Percentiles rank a stretch among this genome's conserved stretches.
Evolutionary conservation across 768 basidiomycete genomes (phyloP).

Genomic region (Termitomyces sp.): DNA sequence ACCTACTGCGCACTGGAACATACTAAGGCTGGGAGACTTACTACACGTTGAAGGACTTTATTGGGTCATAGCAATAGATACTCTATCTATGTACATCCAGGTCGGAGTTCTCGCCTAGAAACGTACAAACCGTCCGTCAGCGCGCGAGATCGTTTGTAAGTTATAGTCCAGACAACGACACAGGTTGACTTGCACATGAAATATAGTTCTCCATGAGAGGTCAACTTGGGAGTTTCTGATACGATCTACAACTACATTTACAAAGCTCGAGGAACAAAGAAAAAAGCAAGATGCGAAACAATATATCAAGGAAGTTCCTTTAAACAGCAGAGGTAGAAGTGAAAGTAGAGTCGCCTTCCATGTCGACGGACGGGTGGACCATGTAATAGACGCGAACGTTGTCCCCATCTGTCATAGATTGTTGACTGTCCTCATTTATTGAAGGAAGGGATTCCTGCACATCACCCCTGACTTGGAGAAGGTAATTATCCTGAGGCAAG

Average conservation of each 20-base stretch:
- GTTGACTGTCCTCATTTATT: slow-evolving; percentile 52
- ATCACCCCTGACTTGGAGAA: slow-evolving; percentile 80
- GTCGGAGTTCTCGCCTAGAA: too few relatives aligned
- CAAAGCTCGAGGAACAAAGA: slow-evolving; percentile 7
- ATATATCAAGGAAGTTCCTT: not conserved
- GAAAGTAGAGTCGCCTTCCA: slow-evolving; percentile 45
- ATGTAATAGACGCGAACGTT: slow-evolving; percentile 77
- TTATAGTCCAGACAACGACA: too few relatives aligned
- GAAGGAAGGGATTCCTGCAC: slow-evolving; percentile 75
- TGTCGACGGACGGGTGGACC: slow-evolving; percentile 86
- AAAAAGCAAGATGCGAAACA: slow-evolving; percentile 9
- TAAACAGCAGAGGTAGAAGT: slow-evolving; percentile 23
- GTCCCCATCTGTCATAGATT: slow-evolving; percentile 43
- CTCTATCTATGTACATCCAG: not conserved
- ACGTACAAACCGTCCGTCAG: not conserved
- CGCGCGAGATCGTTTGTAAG: not conserved
- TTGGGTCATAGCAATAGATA: too few relatives aligned
- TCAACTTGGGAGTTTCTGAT: not conserved
- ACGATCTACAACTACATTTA: slow-evolving; percentile 5
- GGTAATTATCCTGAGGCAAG: slow-evolving; percentile 63
- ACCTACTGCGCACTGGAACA: not conserved
- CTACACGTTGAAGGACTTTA: not conserved
- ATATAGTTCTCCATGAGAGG: not conserved
- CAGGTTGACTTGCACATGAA: slow-evolving; percentile 1
- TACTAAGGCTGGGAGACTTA: not conserved